Evolutionary conservation across 148 eudicot species (phyloP), one percentile per base, ranked within the genome.

Genomic region (Suaeda aralocaspica): DNA sequence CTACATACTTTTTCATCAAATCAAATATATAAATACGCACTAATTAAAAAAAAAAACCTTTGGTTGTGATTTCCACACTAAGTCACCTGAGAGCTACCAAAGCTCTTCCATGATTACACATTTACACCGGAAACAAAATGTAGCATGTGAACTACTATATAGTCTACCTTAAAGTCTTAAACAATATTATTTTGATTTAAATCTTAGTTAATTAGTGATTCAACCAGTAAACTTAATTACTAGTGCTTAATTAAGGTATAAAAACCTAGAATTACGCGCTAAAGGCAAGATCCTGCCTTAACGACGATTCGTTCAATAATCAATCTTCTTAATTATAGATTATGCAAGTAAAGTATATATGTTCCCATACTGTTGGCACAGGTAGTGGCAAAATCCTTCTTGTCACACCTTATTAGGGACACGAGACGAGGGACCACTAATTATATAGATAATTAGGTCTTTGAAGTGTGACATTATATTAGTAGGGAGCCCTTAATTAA

Each of bases 351-450:
- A 74, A 72, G 25, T 1, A 4, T 61, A 52, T 59, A 51, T 71
- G 76, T 77, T 71, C 68, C 75, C 76, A 64, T 59, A 48, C 55
- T 82, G 84, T 78, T 79, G 78, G 68, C 76, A 66, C 36, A 70
- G 16, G 28, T 29, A 67, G 66, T 58, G 76, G 59, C 80, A 82
- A 64, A 36, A 73, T 81, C 87, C 79, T 72, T 67, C 71, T 58
- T 80, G 79, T 74, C 53, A 74, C 71, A 61, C 82, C 64, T 52
- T 58, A 64, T 76, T 76, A 64, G 78, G 41, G 82, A 78, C 82
- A 81, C 59, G 22, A 70, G 50, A 78, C 78, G 75, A 77, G 81
- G 87, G 87, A 85, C 87, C 89, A 85, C 89, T 44, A 75, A 16
- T 21, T 31, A 65, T 50, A 39, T 48, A 30, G 42, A 28, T 12